Base-by-base conservation (phyloP, 148 eudicot genomes). In the Drosera capensis region DNA sequence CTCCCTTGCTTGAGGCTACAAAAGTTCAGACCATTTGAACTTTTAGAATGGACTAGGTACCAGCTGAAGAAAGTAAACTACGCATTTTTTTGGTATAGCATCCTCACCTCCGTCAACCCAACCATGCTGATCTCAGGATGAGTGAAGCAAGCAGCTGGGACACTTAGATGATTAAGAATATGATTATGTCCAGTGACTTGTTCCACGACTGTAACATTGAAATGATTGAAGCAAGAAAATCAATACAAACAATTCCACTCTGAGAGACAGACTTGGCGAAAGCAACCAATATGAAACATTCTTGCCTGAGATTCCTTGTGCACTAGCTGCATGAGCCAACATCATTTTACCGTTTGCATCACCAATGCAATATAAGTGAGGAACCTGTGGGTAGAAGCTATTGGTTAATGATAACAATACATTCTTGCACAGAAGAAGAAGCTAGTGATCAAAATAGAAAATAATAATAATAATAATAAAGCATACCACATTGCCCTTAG, bases 291-390 rank as follows among this genome's bases (percentile, higher is more conserved):
- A 34, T 4, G n/a, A 34, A 11, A 2, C 9, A 34, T 5, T 4
- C n/a, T 43, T 58, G 71, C 99, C 99, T 57, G 99, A 92, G 52
- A 92, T 92, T 54, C 99, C 99, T 47, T 92, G 99, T 38, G 99
- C 99, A 65, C 99, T 92, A 40, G 99, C 94, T 46, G 99, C 99
- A 74, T 92, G 99, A 56, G 99, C 99, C 78, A 92, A 77, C 99
- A 92, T 92, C 86, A 92, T 56, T 70, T 81, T 85, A 36, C 99
- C 99, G 60, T 92, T 92, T 59, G 99, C 99, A 79, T 92, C 99
- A 66, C 99, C 99, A 57, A 92, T 92, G 69, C 99, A 92, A 56
- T 81, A 92, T 51, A 92, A 47, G 72, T 92, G 76, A 51, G 95
- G 95, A 45, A 92, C 86, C 99, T 92, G 62, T 52, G 25, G 59